These are phyloP conservation scores for Chrysosporium keratinophilum DNA, from an alignment of 2,329 filamentous ascomycete species.

Conservation along the genomic window DNA sequence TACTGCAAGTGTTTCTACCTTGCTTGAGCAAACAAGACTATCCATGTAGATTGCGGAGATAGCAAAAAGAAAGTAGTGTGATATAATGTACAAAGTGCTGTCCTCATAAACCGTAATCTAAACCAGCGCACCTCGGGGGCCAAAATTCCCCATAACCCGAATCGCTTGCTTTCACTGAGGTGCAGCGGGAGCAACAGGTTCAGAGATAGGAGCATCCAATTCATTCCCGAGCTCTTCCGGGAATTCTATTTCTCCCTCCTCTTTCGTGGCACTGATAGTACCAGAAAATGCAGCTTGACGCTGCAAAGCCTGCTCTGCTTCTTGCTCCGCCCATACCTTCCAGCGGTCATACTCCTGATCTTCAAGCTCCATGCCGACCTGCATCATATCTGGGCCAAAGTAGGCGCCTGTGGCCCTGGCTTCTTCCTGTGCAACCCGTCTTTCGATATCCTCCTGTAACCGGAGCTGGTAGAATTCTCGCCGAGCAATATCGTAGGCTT, in stretches of 20 bases:
- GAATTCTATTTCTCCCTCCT: background rate
- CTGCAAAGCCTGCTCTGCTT: conserved; percentile 42
- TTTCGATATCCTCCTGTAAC: conserved; percentile 70
- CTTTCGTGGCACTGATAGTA: background rate
- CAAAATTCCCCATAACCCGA: too few species aligned
- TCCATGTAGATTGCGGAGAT: too few species aligned
- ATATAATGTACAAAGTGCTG: too few species aligned
- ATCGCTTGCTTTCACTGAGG: background rate
- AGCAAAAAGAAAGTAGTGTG: too few species aligned
- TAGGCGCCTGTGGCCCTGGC: conserved; percentile 74
- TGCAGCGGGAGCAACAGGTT: background rate
- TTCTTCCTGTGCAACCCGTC: conserved; percentile 76
- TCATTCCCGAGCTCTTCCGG: background rate
- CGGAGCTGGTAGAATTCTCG: conserved; percentile 83
- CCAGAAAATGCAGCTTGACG: conserved; percentile 36
- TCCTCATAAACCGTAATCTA: too few species aligned
- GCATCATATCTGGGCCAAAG: conserved; percentile 66
- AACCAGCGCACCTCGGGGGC: too few species aligned
- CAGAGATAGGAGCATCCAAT: background rate
- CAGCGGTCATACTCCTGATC: conserved; percentile 69
- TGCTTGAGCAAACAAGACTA: too few species aligned
- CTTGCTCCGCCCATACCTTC: conserved; percentile 63
- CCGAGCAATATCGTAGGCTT: conserved; percentile 77
- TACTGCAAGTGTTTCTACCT: too few species aligned
- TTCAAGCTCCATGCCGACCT: conserved; percentile 74